Evolutionary conservation across 352 stramenopile genomes (phyloP), one percentile per base, ranked within the genome.

Genomic region (Hyaloperonospora brassicae): DNA sequence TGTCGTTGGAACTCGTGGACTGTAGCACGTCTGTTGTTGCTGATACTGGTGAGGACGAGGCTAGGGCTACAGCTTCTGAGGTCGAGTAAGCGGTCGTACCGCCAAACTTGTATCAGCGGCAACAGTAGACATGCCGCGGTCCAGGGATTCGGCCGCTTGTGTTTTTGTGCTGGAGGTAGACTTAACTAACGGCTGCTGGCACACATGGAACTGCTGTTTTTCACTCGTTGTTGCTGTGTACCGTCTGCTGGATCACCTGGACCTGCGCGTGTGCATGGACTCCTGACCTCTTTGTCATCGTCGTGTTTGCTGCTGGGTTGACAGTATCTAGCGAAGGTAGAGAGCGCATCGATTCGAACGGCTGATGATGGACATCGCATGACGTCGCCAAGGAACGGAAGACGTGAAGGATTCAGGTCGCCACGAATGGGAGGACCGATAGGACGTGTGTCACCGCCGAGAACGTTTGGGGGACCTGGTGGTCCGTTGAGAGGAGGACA

Each of bases 101-200:
- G n/a, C n/a, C n/a, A n/a, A n/a, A n/a, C n/a, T n/a, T n/a, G n/a
- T n/a, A n/a, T n/a, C n/a, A n/a, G n/a, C 55, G 52, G 14, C 46
- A 50, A 14, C 24, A 46, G 45, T 45, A 56, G 52, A 57, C 42
- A 64, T 53, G 47, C 50, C 56, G 52, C 47, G 50, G 48, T 46
- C 50, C 48, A 27, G 62, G 52, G 59, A 24, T 49, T 50, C 56
- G 59, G 40, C 24, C 23, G 34, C 17, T 61, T 50, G 40, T 59
- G 39, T 23, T 35, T 44, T 50, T 68, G 52, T n/a, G n/a, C n/a
- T n/a, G n/a, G n/a, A n/a, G n/a, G n/a, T n/a, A 57, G 30, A 60
- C 45, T n/a, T n/a, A 62, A 70, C 66, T 68, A 68, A 72, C 62
- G 44, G 54, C 41, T 63, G 52, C 62, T 69, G 66, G 55, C 50